phyloP scores from a whole-genome alignment of 495 filamentous ascomycete genomes.

The Penicillium cinerascens region DNA sequence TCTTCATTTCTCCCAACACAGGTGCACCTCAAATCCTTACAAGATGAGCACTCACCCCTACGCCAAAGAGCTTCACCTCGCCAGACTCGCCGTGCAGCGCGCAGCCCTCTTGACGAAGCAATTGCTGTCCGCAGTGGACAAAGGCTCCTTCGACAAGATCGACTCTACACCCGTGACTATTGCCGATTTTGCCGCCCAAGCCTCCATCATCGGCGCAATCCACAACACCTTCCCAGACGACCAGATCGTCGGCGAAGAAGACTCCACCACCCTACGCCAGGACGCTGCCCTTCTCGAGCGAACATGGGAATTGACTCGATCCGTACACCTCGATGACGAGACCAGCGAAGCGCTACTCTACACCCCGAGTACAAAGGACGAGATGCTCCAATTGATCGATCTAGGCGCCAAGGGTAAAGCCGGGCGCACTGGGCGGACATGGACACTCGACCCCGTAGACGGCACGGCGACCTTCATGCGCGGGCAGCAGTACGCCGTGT shows the following conservation, averaged over 20 bases:
- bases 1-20: background rate
- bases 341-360: constrained; percentile 38
- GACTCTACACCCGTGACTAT: constrained; percentile 62
- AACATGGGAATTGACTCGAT: constrained; percentile 49
- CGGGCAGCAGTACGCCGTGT: constrained; percentile 63
- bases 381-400: constrained; percentile 62
- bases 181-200: constrained; percentile 67
- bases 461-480: constrained; percentile 64
- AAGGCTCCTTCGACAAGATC: constrained; percentile 51
- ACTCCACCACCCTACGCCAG: constrained; percentile 48
- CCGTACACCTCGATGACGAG: constrained; percentile 35
- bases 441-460: constrained; percentile 72
- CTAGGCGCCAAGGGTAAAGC: constrained; percentile 49
- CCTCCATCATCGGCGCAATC: constrained; percentile 55
- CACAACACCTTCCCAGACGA: constrained; percentile 53
- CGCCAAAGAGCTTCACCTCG: constrained; percentile 47
- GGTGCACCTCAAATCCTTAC: background rate
- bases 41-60: constrained; percentile 26
- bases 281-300: constrained; percentile 48
- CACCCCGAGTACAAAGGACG: constrained; percentile 43
- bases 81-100: constrained; percentile 51
- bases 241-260: constrained; percentile 61
- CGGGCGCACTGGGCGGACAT: constrained; percentile 41
- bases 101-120: constrained; percentile 51
- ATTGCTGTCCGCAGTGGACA: constrained; percentile 45